Evolutionary conservation across 352 stramenopile species (phyloP).

Genomic region (Phytophthora pinifolia): DNA sequence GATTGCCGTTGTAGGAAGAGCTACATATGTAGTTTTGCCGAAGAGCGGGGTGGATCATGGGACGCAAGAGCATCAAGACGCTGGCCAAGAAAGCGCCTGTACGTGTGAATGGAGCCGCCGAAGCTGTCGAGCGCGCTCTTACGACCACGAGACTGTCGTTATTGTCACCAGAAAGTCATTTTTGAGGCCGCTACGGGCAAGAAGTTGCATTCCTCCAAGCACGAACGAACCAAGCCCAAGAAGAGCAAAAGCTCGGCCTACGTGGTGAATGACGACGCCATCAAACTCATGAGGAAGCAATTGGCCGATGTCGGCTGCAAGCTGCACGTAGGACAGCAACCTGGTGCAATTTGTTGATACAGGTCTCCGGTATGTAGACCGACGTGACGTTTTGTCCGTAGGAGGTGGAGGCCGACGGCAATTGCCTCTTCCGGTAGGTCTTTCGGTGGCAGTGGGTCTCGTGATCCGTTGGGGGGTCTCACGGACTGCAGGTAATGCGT

Average conservation of each 20-base stretch:
- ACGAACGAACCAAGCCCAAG: slow-evolving; percentile 17
- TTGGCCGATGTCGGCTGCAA: slow-evolving; percentile 65
- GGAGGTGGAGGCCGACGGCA: slow-evolving; percentile 80
- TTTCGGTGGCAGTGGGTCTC: background rate
- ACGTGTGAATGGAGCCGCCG: slow-evolving; percentile 1
- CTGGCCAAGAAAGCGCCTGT: slow-evolving; percentile 40
- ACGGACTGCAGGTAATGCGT: slow-evolving; percentile 12
- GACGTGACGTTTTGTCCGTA: slow-evolving; percentile 21
- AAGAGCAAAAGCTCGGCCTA: slow-evolving; percentile 35
- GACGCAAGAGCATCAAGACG: slow-evolving; percentile 30
- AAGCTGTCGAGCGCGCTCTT: background rate
- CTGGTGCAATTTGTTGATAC: background rate
- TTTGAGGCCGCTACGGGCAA: slow-evolving; percentile 25
- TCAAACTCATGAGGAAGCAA: slow-evolving; percentile 59
- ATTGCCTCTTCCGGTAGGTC: slow-evolving; percentile 79
- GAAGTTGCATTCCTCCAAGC: slow-evolving; percentile 25
- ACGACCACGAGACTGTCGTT: background rate
- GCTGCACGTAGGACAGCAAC: slow-evolving; percentile 31
- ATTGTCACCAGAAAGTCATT: slow-evolving; percentile 27
- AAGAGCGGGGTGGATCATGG: slow-evolving; percentile 10
- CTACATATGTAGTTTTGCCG: slow-evolving; percentile 3
- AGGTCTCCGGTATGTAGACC: slow-evolving; percentile 4
- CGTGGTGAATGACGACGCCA: slow-evolving; percentile 44
- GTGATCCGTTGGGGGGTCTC: background rate
- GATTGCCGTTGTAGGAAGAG: background rate